Evolutionary conservation across 2,329 filamentous ascomycete species (phyloP).

Genomic region (Tolypocladium sp.): DNA sequence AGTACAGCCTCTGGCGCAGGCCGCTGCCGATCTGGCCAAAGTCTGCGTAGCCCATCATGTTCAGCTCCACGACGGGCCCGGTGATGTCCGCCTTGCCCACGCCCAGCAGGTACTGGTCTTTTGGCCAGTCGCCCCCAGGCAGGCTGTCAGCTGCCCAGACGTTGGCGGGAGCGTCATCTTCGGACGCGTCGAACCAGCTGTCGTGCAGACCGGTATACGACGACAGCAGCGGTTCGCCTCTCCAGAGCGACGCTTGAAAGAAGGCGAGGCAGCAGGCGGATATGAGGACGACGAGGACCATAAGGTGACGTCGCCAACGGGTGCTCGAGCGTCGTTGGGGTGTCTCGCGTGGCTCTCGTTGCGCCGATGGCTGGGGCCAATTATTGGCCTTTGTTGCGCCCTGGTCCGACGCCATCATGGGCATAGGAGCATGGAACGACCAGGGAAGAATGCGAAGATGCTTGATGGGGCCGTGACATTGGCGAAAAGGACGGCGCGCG

Average conservation of each 20-base stretch:
- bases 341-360: background rate
- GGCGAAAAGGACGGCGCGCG: background rate
- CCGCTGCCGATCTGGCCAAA: slow-evolving; percentile 71
- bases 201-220: slow-evolving; percentile 3
- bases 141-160: slow-evolving; percentile 7
- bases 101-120: slow-evolving; percentile 34
- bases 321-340: background rate
- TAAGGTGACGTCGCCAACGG: slow-evolving; percentile 3
- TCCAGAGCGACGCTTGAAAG: slow-evolving; percentile 8
- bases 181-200: background rate
- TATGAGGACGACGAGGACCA: slow-evolving; percentile 6
- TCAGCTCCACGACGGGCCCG: slow-evolving; percentile 77
- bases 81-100: slow-evolving; percentile 47
- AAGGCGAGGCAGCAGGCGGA: slow-evolving; percentile 7
- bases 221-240: slow-evolving; percentile 7
- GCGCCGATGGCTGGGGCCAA: background rate
- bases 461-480: background rate
- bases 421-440: background rate
- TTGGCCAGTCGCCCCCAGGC: slow-evolving; percentile 5
- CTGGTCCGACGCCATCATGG: slow-evolving; percentile 5
- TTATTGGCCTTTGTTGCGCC: background rate
- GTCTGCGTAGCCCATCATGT: slow-evolving; percentile 83
- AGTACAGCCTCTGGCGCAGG: slow-evolving; percentile 75
- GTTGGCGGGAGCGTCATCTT: slow-evolving; percentile 2
- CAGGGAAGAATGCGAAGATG: background rate